phyloP scores from a whole-genome alignment of 352 stramenopile species.

The Globisporangium abappressorium region DNA sequence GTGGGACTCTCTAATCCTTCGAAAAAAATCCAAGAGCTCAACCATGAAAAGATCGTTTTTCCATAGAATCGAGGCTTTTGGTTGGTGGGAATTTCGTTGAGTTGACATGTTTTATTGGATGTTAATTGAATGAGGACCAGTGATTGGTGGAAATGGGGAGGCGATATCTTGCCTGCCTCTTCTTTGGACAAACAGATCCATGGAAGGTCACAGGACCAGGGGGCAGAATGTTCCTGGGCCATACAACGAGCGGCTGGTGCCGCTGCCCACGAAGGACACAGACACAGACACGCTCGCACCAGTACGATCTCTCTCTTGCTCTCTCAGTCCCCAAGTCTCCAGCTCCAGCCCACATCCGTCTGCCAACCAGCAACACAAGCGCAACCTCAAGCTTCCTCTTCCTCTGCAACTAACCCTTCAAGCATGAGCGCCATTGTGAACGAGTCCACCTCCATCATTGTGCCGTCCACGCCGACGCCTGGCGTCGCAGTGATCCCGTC shows the following conservation, averaged over 20 bases:
- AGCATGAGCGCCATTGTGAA: slow-evolving; percentile 12
- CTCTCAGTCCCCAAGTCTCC: slow-evolving; percentile 11
- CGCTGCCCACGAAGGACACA: neutral
- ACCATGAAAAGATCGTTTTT: slow-evolving; percentile 8
- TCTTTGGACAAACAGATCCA: slow-evolving; percentile 4
- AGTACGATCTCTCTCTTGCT: neutral
- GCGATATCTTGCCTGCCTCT: slow-evolving; percentile 3
- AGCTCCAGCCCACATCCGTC: neutral
- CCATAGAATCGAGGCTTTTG: neutral
- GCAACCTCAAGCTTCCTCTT: neutral
- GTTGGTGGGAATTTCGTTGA: neutral
- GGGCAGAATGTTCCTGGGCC: neutral
- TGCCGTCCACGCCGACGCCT: slow-evolving; percentile 7
- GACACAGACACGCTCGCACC: neutral
- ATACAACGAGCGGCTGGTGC: neutral
- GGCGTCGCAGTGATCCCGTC: slow-evolving; percentile 1
- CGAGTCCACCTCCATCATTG: slow-evolving; percentile 6
- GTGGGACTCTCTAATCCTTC: neutral
- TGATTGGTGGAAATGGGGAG: slow-evolving; percentile 7
- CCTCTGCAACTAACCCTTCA: neutral
- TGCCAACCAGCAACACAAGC: neutral
- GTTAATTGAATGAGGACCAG: neutral
- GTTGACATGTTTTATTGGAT: neutral
- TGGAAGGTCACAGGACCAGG: slow-evolving; percentile 8
- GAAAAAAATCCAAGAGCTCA: slow-evolving; percentile 5